Base-by-base conservation (phyloP, 2,329 filamentous ascomycete genomes). In the Drechslerella dactyloides region DNA sequence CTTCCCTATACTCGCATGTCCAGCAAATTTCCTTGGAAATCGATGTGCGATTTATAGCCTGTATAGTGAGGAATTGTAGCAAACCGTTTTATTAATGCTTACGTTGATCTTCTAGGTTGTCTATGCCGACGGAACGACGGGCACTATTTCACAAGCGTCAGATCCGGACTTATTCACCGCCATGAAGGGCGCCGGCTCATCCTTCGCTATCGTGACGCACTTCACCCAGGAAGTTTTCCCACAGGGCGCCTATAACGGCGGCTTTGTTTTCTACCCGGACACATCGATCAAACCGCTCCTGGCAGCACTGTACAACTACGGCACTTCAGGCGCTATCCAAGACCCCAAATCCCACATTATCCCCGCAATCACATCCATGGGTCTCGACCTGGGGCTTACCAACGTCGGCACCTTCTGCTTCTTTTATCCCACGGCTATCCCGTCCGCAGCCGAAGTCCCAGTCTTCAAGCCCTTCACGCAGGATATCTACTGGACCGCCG, bases 151-250 rank as follows among this genome's bases (percentile, higher is more conserved):
- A 7, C 30, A 44, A 3, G 13, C 33, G 2, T 52, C 44, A 24
- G 59, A 70, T 40, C 66, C 66, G 27, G 66, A 64, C 11, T 59
- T 70, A 15, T 70, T 70, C 54, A 60, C 40, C 2, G 66, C 46
- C 7, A 70, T 70, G 66, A 70, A 70, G 50, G 66, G 66, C n/a
- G 66, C 66, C 1, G 66, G 66, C 37, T 59, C 66, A 2, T 50
- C 37, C 55, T 70, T 70, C 40, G 66, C 66, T 10, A 64, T 70
- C 11, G 66, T 70, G 10, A 70, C 66, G 0, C 66, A 54, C 17
- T 70, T 70, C 24, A 70, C 60, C 10, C 66, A 70, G 44, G 35
- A 48, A 30, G 42, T 51, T 3, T 64, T 63, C 48, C 24, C 54
- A 3, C 59, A 70, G 24, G 13, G 4, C 35, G 42, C 21, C 5